These are phyloP conservation scores for Hypoxylon sp. DNA, from an alignment of 2,329 filamentous ascomycete genomes.

Conservation along the genomic window DNA sequence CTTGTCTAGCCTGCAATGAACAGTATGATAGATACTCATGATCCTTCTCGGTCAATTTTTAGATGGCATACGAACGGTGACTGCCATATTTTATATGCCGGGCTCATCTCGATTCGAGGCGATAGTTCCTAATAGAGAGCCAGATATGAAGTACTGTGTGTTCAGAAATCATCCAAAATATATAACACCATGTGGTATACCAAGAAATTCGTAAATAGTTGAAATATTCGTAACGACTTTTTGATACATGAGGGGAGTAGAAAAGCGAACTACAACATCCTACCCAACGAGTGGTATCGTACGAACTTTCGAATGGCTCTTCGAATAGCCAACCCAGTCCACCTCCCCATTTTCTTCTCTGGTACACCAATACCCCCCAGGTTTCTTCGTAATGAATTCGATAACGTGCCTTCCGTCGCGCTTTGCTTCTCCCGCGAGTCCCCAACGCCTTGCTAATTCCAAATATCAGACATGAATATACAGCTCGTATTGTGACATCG, in stretches of 20 bases:
- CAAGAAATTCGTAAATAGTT: conserved; percentile 14
- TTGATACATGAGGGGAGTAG: conserved; percentile 52
- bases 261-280: conserved; percentile 42
- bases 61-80: too few relatives aligned
- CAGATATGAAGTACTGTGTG: neutral
- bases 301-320: conserved; percentile 12
- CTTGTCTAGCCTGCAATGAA: neutral
- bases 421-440: conserved; percentile 25
- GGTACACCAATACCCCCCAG: conserved; percentile 8
- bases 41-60: neutral
- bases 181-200: neutral
- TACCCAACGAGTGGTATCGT: conserved; percentile 31
- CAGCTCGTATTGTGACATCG: conserved; percentile 22
- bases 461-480: conserved; percentile 35
- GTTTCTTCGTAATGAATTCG: conserved; percentile 20
- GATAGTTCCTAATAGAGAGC: neutral
- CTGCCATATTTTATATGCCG: neutral
- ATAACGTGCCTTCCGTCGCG: conserved; percentile 15
- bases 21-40: neutral
- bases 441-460: conserved; percentile 47
- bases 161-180: neutral
- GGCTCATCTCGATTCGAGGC: neutral
- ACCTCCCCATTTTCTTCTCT: conserved; percentile 18
- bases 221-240: conserved; percentile 27
- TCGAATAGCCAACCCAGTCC: conserved; percentile 28